These are phyloP conservation scores for Cytospora schulzeri DNA, from an alignment of 2,329 filamentous ascomycete genomes.

Conservation along the genomic window DNA sequence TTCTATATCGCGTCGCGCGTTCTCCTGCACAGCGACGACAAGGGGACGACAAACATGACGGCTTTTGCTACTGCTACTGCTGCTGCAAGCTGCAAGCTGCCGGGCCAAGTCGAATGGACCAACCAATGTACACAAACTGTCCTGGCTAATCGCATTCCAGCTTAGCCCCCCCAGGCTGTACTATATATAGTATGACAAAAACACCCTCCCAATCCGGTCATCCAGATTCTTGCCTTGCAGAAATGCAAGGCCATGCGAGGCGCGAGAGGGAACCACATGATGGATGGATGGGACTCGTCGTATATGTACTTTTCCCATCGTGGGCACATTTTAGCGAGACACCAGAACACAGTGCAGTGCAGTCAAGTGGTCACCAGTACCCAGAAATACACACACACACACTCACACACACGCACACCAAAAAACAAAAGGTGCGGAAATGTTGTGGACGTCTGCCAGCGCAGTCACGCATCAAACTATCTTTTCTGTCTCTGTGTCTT, in stretches of 20 bases:
- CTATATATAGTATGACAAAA: neutral
- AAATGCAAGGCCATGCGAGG: neutral
- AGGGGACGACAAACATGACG: neutral
- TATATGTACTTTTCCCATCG: neutral
- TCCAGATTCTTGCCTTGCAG: neutral
- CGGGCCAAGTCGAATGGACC: neutral
- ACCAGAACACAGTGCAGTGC: neutral
- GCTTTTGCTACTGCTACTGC: neutral
- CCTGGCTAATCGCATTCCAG: neutral
- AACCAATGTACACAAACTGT: neutral
- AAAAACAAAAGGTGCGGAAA: neutral
- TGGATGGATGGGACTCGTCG: neutral
- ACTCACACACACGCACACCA: neutral
- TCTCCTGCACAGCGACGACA: neutral
- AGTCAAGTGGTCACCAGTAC: neutral
- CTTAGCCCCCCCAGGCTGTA: neutral
- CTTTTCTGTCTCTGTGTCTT: conserved; percentile 7
- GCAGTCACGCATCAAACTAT: conserved; percentile 22
- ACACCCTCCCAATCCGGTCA: neutral
- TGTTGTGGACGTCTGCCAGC: conserved; percentile 19
- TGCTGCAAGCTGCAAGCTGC: neutral
- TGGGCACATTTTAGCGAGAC: neutral
- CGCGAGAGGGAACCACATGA: neutral
- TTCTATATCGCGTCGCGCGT: neutral
- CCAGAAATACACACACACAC: too few species aligned